Conservation (phyloP, 179 eudicot species). For the Gypsophila paniculata region DNA sequence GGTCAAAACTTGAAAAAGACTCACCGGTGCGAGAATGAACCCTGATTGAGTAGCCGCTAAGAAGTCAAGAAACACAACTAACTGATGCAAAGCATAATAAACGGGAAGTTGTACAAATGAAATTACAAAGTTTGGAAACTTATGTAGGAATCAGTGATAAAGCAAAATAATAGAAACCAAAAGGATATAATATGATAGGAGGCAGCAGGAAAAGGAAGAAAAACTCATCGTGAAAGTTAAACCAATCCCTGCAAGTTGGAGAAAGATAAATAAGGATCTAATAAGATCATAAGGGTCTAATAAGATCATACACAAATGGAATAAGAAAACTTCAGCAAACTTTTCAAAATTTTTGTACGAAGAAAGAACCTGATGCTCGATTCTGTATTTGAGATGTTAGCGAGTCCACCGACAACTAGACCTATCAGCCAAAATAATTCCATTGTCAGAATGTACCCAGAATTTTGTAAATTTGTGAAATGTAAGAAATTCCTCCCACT, state of each 20-base stretch:
- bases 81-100: conserved; percentile 5
- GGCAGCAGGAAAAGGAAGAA: conserved; percentile 95
- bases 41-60: conserved; percentile 79
- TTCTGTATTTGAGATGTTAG: conserved; percentile 88
- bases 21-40: conserved; percentile 92
- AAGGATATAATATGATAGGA: conserved; percentile 99
- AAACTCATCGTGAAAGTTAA: conserved; percentile 98
- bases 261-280: background rate
- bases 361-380: conserved; percentile 71
- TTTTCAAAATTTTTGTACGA: conserved; percentile 5
- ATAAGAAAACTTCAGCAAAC: background rate
- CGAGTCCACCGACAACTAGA: conserved; percentile 93
- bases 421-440: conserved; percentile 41
- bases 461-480: background rate
- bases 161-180: conserved; percentile 10
- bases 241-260: conserved; percentile 69
- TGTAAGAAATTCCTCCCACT: background rate
- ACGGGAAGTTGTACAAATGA: conserved; percentile 3
- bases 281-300: background rate
- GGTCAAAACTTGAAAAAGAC: conserved; percentile 24
- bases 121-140: background rate
- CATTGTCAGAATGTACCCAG: conserved; percentile 1
- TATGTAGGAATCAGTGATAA: background rate
- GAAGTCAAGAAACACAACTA: conserved; percentile 55
- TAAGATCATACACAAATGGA: background rate